Base-by-base conservation (phyloP, 192 early-diverging fungal genomes). In the Rhizophagus clarus region DNA sequence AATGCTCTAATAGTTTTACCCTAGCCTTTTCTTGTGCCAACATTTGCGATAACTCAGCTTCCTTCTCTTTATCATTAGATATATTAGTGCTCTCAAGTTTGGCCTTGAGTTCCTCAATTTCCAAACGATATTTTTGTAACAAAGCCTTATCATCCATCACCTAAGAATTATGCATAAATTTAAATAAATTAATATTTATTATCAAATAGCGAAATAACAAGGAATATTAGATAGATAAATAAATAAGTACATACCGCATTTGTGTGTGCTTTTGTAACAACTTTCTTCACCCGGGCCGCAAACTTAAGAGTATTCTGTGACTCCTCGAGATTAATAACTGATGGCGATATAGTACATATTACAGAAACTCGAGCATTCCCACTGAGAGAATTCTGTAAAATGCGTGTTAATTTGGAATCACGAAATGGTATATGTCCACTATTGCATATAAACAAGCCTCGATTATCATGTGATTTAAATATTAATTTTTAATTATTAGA, bases 391-490 rank as follows among this genome's bases (percentile, higher is more conserved):
- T 94, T 89, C 83, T 98, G 97, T 26, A 99, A 82, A 31, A 99
- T 95, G 28, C 98, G 88, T 2, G 98, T 99, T 61, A 99, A 83
- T 78, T 98, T 98, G 0, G 97, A 98, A 81, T 99, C 98, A 45
- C 98, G 94, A 84, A 94, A 99, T 1, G 98, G 98, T 68, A 99
- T 95, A 84, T 98, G 97, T 2, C 89, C 90, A 28, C 82, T 82
- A 73, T 56, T 63, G 45, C 32, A 47, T 8, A 29, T 63, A 70
- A 56, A 73, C 20, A 45, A 12, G 42, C 2, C 40, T 42, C 42
- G 2, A 1, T 45, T 45, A 45, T 45, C 2, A 45, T 12, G 42
- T 12, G 2, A 40, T 40, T 40, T 45, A 45, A 45, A 28, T 9
- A 11, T 5, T 15, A 24, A 22, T 8, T 12, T 34, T 15, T 1